These are phyloP conservation scores for Geotrichum citri-aurantii DNA, from an alignment of 1,139 yeast genomes.

Conservation along the genomic window DNA sequence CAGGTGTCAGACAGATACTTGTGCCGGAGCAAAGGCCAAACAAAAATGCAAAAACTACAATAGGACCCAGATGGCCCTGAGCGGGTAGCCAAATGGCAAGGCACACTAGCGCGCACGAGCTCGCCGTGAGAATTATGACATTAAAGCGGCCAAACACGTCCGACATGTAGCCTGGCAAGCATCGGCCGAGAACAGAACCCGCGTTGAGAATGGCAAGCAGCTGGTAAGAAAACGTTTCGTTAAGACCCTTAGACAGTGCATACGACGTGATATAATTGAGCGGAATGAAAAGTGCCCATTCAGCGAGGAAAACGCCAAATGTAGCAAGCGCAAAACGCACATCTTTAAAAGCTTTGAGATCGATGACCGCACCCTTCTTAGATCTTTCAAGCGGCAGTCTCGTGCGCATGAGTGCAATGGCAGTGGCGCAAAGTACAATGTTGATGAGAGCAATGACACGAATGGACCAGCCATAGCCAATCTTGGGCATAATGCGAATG, in stretches of 20 bases:
- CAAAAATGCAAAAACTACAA: conserved; percentile 45
- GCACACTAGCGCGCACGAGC: neutral
- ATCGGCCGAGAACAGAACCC: conserved; percentile 46
- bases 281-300: conserved; percentile 47
- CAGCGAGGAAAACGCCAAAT: conserved; percentile 44
- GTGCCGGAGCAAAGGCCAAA: conserved; percentile 53
- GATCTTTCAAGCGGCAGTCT: conserved; percentile 31
- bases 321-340: conserved; percentile 39
- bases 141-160: conserved; percentile 50
- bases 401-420: conserved; percentile 43
- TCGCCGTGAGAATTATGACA: conserved; percentile 35
- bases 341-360: conserved; percentile 43
- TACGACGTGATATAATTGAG: conserved; percentile 50
- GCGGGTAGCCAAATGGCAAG: conserved; percentile 50
- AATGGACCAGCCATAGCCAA: conserved; percentile 61
- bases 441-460: conserved; percentile 48
- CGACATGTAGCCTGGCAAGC: conserved; percentile 45
- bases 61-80: conserved; percentile 37
- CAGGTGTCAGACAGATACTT: conserved; percentile 44
- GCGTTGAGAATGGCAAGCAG: conserved; percentile 43
- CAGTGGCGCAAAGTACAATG: conserved; percentile 36
- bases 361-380: conserved; percentile 32
- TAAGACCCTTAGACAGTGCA: conserved; percentile 41
- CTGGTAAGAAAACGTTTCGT: conserved; percentile 41
- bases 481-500: conserved; percentile 40